Conservation (phyloP, 805 yeast genomes). For the Blastobotrys americana region DNA sequence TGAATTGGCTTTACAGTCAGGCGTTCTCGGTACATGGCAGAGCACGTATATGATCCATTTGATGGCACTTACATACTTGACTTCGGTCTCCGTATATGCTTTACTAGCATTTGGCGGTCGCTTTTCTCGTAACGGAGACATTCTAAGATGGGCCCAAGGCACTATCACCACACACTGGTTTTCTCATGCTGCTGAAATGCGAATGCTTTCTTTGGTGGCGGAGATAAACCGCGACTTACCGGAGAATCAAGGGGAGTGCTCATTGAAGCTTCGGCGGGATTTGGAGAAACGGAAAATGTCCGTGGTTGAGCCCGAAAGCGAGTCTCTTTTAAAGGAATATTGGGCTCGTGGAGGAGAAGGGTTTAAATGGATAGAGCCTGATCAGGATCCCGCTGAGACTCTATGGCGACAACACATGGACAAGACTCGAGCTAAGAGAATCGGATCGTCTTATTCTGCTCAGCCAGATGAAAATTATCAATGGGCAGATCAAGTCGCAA, state of each 20-base stretch:
- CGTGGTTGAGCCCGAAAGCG: conserved; percentile 50
- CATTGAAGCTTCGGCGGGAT: conserved; percentile 28
- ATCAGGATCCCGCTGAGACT: conserved; percentile 74
- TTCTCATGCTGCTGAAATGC: conserved; percentile 58
- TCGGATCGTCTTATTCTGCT: conserved; percentile 17
- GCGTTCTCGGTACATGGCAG: conserved; percentile 35
- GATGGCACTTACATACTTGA: conserved; percentile 44
- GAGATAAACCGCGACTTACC: conserved; percentile 51
- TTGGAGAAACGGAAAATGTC: conserved; percentile 31
- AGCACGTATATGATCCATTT: conserved; percentile 34
- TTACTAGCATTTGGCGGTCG: conserved; percentile 43
- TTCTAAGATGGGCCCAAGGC: conserved; percentile 56
- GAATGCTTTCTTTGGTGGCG: conserved; percentile 55
- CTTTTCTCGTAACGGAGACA: conserved; percentile 47
- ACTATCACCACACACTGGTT: conserved; percentile 59
- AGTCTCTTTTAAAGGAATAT: conserved; percentile 65
- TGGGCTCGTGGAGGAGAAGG: conserved; percentile 86
- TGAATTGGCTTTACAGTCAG: conserved; percentile 40
- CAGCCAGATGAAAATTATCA: conserved; percentile 13
- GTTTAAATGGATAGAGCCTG: conserved; percentile 86
- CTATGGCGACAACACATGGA: conserved; percentile 30
- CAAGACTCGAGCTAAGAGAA: conserved; percentile 12
- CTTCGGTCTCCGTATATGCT: conserved; percentile 42
- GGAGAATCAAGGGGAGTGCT: conserved; percentile 36
- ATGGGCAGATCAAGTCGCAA: conserved; percentile 26